Evolutionary conservation across 73 alveolate genomes (phyloP).

Genomic region (Effrenium voratum): DNA sequence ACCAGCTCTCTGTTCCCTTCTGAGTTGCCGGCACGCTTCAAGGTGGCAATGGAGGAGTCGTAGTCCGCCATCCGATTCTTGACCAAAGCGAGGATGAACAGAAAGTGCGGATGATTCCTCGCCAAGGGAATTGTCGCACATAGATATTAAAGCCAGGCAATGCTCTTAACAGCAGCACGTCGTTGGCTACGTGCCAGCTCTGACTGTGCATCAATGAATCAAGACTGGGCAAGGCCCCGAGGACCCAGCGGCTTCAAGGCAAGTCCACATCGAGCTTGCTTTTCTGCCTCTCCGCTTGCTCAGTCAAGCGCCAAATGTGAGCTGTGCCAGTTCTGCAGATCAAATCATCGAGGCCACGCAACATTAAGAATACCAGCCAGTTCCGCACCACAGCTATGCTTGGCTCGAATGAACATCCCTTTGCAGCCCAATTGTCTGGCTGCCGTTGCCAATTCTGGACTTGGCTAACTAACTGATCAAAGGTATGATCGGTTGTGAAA

Average conservation of each 20-base stretch:
- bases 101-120: constrained; percentile 91
- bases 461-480: no score
- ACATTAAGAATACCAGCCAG: background rate
- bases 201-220: no score
- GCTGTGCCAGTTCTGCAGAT: background rate
- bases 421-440: no score
- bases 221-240: no score
- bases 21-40: constrained; percentile 7
- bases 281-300: constrained; percentile 28
- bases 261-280: constrained; percentile 64
- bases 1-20: no score
- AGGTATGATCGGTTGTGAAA: no score
- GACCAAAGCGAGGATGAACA: constrained; percentile 89
- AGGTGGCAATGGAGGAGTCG: constrained; percentile 63
- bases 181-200: no score
- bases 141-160: no score
- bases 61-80: constrained; percentile 87
- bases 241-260: constrained; percentile 53
- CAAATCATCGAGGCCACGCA: background rate
- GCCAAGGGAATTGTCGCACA: background rate
- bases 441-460: no score
- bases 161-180: no score
- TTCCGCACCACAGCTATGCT: no score
- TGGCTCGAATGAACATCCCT: no score
- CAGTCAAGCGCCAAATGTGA: background rate